Evolutionary conservation across 2,329 filamentous ascomycete species (phyloP), one percentile per base, ranked within the genome.

Genomic region (Cryphonectria carpinicola): DNA sequence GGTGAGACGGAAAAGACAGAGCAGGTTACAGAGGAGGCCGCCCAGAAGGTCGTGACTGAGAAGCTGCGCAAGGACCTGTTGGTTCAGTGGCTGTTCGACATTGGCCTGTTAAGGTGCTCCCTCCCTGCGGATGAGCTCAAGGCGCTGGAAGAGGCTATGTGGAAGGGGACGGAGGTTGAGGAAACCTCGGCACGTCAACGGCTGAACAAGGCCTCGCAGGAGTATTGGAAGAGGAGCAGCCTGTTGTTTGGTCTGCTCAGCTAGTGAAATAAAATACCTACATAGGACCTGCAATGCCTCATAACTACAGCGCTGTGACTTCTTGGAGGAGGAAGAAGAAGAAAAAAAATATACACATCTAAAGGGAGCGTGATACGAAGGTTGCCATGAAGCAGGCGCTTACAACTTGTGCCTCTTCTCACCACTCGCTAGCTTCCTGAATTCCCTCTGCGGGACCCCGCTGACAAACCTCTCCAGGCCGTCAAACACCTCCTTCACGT

Each of bases 391-490:
- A 41, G 22, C 19, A 28, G 28, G 3, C 32, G 32, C 70, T 74
- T 84, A 97, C 80, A 98, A 83, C 84, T 98, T 98, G 83, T 99
- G 96, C 79, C 91, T 93, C 89, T 98, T 98, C 86, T 96, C 89
- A 17, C 95, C 94, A 73, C 86, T 89, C 1, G 94, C 94, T 78
- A 98, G 84, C 85, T 93, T 95, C 77, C 86, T 83, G 79, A 98
- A 98, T 84, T 98, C 93, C 80, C 92, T 87, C 84, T 98, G 94
- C 28, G 96, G 96, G 60, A 94, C 85, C 0, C 94, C 94, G 72
- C 83, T 88, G 75, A 93, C 80, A 78, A 98, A 98, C 71, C 94
- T 85, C 73, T 95, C 90, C 78, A 98, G 79, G 0, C 95, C 95
- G 3, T 88, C 91, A 84, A 97, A 95, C 1, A 96, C 93, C 86